Conservation (phyloP, 2,329 filamentous ascomycete genomes). For the Penicillium sp. region DNA sequence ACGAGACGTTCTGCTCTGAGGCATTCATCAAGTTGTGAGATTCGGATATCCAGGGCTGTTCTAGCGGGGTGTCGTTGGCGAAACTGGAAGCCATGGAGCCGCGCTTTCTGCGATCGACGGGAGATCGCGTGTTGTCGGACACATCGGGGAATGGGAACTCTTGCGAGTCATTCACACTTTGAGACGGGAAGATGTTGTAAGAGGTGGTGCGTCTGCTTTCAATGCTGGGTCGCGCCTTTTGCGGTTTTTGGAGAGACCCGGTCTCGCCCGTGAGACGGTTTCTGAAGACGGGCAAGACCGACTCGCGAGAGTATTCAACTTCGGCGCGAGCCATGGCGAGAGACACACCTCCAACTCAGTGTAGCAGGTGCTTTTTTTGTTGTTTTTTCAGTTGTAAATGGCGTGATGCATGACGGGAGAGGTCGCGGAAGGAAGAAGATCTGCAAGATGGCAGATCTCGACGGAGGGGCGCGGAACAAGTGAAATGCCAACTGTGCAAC, state of each 20-base stretch:
- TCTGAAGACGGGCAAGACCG: conserved; percentile 15
- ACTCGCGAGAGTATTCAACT: conserved; percentile 13
- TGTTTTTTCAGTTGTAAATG: conserved; percentile 11
- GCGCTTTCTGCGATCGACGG: conserved; percentile 7
- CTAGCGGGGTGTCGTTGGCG: conserved; percentile 10
- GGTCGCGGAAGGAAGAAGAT: neutral
- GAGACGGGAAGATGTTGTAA: conserved; percentile 10
- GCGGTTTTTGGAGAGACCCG: conserved; percentile 11
- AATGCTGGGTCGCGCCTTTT: conserved; percentile 6
- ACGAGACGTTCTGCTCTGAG: conserved; percentile 11
- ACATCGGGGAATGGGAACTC: conserved; percentile 18
- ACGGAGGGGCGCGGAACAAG: neutral
- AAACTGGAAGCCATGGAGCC: conserved; percentile 15
- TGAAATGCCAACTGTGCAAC: too few species aligned
- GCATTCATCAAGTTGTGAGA: conserved; percentile 9
- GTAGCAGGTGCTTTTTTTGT: conserved; percentile 12
- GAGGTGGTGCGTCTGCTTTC: conserved; percentile 9
- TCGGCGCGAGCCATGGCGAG: conserved; percentile 19
- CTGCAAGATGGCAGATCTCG: neutral
- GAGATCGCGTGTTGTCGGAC: conserved; percentile 10
- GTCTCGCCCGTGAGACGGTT: conserved; percentile 18
- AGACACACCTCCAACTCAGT: conserved; percentile 9
- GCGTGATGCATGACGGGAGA: conserved; percentile 18
- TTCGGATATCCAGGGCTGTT: conserved; percentile 15
- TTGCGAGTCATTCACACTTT: conserved; percentile 9